Conservation (phyloP, 768 basidiomycete species). For the Suillus luteus region DNA sequence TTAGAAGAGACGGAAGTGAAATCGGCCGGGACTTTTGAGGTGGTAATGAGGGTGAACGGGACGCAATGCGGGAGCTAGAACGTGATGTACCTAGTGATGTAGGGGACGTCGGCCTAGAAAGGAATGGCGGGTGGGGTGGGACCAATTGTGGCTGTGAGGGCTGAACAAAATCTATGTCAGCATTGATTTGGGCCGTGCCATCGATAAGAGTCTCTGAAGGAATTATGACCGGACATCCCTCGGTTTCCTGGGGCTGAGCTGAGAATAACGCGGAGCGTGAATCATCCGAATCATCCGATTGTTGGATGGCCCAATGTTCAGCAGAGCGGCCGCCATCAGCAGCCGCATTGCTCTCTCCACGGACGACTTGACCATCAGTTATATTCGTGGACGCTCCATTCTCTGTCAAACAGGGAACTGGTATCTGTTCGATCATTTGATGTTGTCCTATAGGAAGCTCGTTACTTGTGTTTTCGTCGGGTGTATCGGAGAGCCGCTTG, state of each 20-base stretch:
- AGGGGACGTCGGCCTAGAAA: constrained; percentile 3
- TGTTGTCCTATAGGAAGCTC: background rate
- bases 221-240: too few relatives aligned
- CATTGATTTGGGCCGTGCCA: constrained; percentile 14
- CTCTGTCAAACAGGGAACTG: background rate
- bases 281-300: background rate
- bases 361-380: background rate
- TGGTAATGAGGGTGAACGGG: constrained; percentile 6
- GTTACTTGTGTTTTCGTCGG: background rate
- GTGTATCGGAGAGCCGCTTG: background rate
- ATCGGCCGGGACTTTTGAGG: constrained; percentile 24
- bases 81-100: constrained; percentile 1
- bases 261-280: background rate
- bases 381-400: background rate
- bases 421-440: background rate
- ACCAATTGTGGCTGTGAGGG: background rate
- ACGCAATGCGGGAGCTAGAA: background rate
- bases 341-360: background rate
- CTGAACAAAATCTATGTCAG: constrained; percentile 5
- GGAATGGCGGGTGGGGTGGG: constrained; percentile 5
- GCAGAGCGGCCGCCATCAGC: background rate
- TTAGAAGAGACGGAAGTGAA: constrained; percentile 53
- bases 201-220: background rate
- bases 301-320: background rate
- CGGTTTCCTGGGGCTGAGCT: background rate